Conservation (phyloP, 2,329 filamentous ascomycete genomes). For the Hymenoscyphus occultus region DNA sequence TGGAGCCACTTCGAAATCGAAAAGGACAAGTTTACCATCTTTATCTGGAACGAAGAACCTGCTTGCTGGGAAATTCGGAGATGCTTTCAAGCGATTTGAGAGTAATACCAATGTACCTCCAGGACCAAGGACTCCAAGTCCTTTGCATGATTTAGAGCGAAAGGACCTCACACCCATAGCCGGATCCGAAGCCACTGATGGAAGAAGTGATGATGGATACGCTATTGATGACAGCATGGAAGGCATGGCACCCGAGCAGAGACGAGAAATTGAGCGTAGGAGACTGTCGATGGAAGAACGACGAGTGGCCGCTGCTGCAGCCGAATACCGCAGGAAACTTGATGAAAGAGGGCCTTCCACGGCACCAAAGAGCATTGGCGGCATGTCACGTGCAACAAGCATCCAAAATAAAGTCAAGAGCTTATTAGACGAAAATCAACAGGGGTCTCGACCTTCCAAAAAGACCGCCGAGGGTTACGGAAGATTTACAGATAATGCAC, state of each 20-base stretch:
- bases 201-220: conserved; percentile 63
- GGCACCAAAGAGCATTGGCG: conserved; percentile 54
- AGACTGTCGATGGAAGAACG: conserved; percentile 83
- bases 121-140: conserved; percentile 46
- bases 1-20: conserved; percentile 55
- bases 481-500: conserved; percentile 64
- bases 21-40: conserved; percentile 70
- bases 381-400: conserved; percentile 66
- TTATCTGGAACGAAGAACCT: conserved; percentile 75
- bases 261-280: conserved; percentile 81
- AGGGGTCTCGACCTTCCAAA: conserved; percentile 47
- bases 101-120: conserved; percentile 39
- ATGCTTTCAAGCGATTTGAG: conserved; percentile 92
- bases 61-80: conserved; percentile 84
- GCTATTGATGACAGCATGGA: conserved; percentile 61
- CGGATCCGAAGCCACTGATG: conserved; percentile 71
- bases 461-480: conserved; percentile 89
- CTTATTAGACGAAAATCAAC: conserved; percentile 74
- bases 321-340: conserved; percentile 78
- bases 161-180: conserved; percentile 63
- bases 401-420: conserved; percentile 92
- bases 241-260: conserved; percentile 79
- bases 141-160: conserved; percentile 40
- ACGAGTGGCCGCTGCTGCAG: conserved; percentile 82
- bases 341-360: conserved; percentile 55